phyloP scores from a whole-genome alignment of 2,329 filamentous ascomycete genomes.

The Cordyceps tenuipes region DNA sequence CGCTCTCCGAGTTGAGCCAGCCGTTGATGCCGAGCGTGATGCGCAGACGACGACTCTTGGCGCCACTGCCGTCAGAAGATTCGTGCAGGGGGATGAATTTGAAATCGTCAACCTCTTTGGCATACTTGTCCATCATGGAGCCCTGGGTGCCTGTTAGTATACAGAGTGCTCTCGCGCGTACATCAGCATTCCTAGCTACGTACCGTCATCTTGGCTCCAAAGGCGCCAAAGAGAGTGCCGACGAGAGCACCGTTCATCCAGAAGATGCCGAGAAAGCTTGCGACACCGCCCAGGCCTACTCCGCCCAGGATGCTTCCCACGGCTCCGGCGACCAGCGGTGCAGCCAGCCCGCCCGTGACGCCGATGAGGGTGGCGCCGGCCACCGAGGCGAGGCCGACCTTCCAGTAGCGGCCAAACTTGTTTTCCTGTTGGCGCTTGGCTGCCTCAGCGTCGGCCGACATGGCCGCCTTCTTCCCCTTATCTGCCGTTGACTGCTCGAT shows the following conservation, averaged over 20 bases:
- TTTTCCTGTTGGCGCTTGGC: slow-evolving; percentile 65
- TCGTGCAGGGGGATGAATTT: slow-evolving; percentile 64
- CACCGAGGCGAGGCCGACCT: slow-evolving; percentile 80
- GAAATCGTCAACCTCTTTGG: slow-evolving; percentile 76
- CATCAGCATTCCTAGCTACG: slow-evolving; percentile 11
- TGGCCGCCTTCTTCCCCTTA: slow-evolving; percentile 33
- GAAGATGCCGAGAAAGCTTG: slow-evolving; percentile 76
- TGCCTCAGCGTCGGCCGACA: slow-evolving; percentile 70
- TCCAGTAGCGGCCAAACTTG: slow-evolving; percentile 68
- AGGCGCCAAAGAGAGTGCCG: slow-evolving; percentile 80
- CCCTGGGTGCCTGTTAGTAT: slow-evolving; percentile 35
- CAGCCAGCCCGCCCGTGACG: slow-evolving; percentile 82
- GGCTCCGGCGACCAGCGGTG: slow-evolving; percentile 77
- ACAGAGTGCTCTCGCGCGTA: neutral
- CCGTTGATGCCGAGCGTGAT: slow-evolving; percentile 83
- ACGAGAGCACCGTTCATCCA: slow-evolving; percentile 81
- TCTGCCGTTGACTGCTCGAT: slow-evolving; percentile 52
- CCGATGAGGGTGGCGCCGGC: slow-evolving; percentile 87
- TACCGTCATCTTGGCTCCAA: slow-evolving; percentile 66
- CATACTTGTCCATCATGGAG: slow-evolving; percentile 80
- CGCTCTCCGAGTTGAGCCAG: slow-evolving; percentile 68
- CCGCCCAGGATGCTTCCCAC: slow-evolving; percentile 79
- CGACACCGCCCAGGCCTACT: slow-evolving; percentile 75
- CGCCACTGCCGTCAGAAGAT: neutral
- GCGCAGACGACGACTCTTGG: slow-evolving; percentile 47